These are phyloP conservation scores for Dryas alaskensis DNA, from an alignment of 306 rosid genomes.

Conservation along the genomic window DNA sequence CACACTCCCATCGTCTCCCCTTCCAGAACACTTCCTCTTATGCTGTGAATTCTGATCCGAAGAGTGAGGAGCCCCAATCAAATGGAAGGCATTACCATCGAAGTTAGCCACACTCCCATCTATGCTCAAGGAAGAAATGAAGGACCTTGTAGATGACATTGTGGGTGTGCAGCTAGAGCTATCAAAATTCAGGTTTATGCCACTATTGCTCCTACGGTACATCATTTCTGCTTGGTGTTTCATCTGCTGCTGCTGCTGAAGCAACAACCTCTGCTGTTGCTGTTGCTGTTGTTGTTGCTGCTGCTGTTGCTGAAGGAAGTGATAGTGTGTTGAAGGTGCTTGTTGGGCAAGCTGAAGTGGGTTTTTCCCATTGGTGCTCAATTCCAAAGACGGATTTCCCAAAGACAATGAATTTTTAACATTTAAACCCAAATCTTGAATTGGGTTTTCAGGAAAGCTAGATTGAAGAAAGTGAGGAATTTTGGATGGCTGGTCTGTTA, in stretches of 20 bases:
- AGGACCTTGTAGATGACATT: conserved; percentile 89
- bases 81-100: conserved; percentile 80
- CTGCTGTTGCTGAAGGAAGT: conserved; percentile 52
- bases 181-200: conserved; percentile 83
- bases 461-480: conserved; percentile 44
- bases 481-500: conserved; percentile 40
- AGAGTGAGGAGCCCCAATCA: conserved; percentile 74
- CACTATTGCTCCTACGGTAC: conserved; percentile 69
- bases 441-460: conserved; percentile 49
- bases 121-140: conserved; percentile 90
- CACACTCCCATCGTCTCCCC: conserved; percentile 84
- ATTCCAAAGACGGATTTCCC: conserved; percentile 66
- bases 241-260: conserved; percentile 61
- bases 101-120: conserved; percentile 87
- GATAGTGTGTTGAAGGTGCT: conserved; percentile 49
- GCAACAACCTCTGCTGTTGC: conserved; percentile 59
- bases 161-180: conserved; percentile 87
- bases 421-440: conserved; percentile 47
- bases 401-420: conserved; percentile 45
- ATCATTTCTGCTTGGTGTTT: conserved; percentile 75
- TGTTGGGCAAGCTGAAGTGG: conserved; percentile 57
- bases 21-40: conserved; percentile 81
- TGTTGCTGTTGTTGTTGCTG: conserved; percentile 43
- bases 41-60: conserved; percentile 83
- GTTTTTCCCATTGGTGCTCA: conserved; percentile 64